phyloP scores from a whole-genome alignment of 352 stramenopile genomes.

The Peronospora belbahrii region DNA sequence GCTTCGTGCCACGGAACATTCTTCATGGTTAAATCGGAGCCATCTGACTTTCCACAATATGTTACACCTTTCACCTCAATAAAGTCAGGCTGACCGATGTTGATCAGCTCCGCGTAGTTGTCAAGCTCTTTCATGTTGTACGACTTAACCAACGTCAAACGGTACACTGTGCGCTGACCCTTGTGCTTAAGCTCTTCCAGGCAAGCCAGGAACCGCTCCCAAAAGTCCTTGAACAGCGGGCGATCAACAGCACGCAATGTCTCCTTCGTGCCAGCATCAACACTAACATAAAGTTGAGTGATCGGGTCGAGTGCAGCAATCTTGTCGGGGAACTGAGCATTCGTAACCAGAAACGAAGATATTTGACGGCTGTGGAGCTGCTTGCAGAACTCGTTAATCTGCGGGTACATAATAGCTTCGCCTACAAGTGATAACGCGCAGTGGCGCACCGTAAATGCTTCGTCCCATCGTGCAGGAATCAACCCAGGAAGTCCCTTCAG shows the following conservation, averaged over 20 bases:
- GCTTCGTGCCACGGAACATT: constrained; percentile 98
- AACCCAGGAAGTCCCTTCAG: constrained; percentile 93
- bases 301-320: constrained; percentile 93
- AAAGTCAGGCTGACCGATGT: constrained; percentile 86
- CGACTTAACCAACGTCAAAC: constrained; percentile 96
- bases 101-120: constrained; percentile 92
- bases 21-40: constrained; percentile 96
- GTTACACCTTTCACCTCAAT: constrained; percentile 98
- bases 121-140: constrained; percentile 96
- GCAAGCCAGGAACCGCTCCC: constrained; percentile 92
- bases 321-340: constrained; percentile 96
- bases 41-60: constrained; percentile 97
- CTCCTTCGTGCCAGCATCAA: constrained; percentile 95
- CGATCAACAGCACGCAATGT: constrained; percentile 93
- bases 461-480: constrained; percentile 89
- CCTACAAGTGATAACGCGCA: constrained; percentile 97
- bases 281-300: constrained; percentile 98
- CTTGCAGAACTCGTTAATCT: constrained; percentile 95
- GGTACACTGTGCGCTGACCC: constrained; percentile 93
- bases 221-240: constrained; percentile 96
- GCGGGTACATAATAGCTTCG: constrained; percentile 98
- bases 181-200: constrained; percentile 90
- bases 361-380: constrained; percentile 93
- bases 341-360: constrained; percentile 98
- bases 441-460: constrained; percentile 94